Evolutionary conservation across 306 rosid genomes (phyloP).

Genomic region (Notholithocarpus densiflorus): DNA sequence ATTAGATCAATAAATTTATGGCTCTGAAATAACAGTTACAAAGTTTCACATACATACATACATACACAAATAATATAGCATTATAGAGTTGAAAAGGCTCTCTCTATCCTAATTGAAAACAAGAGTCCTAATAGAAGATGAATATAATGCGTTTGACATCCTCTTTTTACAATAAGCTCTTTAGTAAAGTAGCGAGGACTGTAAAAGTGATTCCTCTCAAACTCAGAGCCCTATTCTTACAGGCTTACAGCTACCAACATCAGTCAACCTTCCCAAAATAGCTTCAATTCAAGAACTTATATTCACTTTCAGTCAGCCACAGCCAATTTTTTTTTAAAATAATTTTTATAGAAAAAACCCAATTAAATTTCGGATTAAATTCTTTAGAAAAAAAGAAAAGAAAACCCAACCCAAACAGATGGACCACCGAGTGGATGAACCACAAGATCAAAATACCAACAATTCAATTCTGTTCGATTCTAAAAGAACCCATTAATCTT

Average conservation of each 20-base stretch:
- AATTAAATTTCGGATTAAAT: not conserved
- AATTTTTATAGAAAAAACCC: not conserved
- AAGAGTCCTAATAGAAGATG: not conserved
- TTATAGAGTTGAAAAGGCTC: too few relatives aligned
- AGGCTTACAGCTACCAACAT: not conserved
- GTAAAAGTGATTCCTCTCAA: not conserved
- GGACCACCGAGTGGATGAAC: not conserved
- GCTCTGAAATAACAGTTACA: too few relatives aligned
- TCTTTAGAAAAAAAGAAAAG: not conserved
- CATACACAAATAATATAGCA: too few relatives aligned
- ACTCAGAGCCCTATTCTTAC: not conserved
- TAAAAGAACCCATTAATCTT: conserved; percentile 3
- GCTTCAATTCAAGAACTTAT: not conserved
- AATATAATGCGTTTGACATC: not conserved
- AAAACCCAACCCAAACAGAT: not conserved
- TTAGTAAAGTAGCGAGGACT: not conserved
- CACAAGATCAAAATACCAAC: not conserved
- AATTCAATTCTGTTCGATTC: not conserved
- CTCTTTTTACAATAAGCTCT: too few relatives aligned
- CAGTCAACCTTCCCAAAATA: not conserved
- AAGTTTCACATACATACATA: too few relatives aligned
- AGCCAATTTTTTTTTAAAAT: too few relatives aligned
- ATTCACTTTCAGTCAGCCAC: not conserved
- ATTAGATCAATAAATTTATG: too few relatives aligned
- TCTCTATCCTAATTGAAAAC: not conserved